Conservation (phyloP, 2,329 filamentous ascomycete genomes). For the Sporothrix schenckii region DNA sequence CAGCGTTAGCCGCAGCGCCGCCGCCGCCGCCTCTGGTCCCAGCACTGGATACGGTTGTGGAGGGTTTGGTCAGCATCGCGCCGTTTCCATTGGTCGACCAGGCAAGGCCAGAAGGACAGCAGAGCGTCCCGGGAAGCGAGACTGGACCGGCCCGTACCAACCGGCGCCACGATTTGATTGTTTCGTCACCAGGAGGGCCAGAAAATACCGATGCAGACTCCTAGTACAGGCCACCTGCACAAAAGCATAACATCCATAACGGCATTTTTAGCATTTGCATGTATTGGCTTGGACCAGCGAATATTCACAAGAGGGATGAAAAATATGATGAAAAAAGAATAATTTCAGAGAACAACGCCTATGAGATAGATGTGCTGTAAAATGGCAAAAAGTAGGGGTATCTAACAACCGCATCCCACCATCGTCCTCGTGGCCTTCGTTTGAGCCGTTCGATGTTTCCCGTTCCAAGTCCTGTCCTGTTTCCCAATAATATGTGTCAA, state of each 20-base stretch:
- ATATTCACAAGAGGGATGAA: not conserved
- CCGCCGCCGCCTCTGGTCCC: not conserved
- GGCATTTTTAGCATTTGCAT: conserved; percentile 14
- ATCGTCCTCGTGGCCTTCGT: not conserved
- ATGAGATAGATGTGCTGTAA: not conserved
- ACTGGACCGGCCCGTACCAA: not conserved
- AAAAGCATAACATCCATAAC: too few relatives aligned
- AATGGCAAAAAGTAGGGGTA: conserved; percentile 6
- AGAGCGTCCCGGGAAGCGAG: not conserved
- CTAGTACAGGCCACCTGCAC: not conserved
- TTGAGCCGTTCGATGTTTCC: not conserved
- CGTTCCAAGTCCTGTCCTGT: not conserved
- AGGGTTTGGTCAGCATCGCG: not conserved
- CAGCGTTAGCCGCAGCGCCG: not conserved
- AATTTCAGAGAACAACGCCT: not conserved
- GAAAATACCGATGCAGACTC: not conserved
- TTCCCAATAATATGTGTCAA: too few relatives aligned
- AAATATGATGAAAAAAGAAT: too few relatives aligned
- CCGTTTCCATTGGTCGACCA: not conserved
- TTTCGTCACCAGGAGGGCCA: not conserved
- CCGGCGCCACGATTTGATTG: not conserved
- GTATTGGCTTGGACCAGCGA: not conserved
- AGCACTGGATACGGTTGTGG: not conserved
- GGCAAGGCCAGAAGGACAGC: not conserved
- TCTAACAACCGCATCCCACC: not conserved